phyloP scores from a whole-genome alignment of 345 rosid genomes.

The Barbarea vulgaris region DNA sequence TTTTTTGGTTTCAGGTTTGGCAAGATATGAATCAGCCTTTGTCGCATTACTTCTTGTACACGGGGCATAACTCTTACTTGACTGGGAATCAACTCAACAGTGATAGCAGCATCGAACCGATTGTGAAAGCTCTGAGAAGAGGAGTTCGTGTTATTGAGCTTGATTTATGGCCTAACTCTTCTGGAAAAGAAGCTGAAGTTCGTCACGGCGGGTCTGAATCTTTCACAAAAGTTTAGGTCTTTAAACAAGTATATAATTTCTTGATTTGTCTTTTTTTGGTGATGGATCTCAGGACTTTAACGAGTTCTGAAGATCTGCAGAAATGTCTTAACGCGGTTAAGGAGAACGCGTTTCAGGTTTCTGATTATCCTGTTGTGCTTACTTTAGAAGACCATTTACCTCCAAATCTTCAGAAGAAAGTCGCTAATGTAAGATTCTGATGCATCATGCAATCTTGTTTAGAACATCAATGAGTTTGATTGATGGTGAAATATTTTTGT shows the following conservation, averaged over 20 bases:
- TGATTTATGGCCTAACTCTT: conserved; percentile 79
- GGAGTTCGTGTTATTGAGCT: conserved; percentile 87
- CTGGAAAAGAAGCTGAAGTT: conserved; percentile 56
- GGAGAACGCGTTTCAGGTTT: conserved; percentile 60
- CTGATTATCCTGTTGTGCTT: conserved; percentile 81
- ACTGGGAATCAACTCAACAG: conserved; percentile 83
- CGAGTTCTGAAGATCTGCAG: conserved; percentile 60
- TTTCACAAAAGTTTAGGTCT: background rate
- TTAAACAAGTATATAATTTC: background rate
- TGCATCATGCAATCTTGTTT: background rate
- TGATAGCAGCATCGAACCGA: conserved; percentile 61
- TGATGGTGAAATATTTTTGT: conserved; percentile 6
- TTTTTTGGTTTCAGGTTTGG: conserved; percentile 52
- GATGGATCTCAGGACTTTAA: conserved; percentile 53
- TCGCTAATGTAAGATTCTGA: conserved; percentile 55
- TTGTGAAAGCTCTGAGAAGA: conserved; percentile 52
- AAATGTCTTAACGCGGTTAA: conserved; percentile 63
- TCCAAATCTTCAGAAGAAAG: conserved; percentile 61
- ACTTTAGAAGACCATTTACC: conserved; percentile 83
- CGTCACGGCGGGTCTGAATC: conserved; percentile 71
- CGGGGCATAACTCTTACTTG: conserved; percentile 90
- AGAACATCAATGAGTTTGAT: background rate
- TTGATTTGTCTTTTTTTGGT: conserved; percentile 4
- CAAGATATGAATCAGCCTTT: conserved; percentile 71
- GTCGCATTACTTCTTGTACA: conserved; percentile 76